phyloP scores from a whole-genome alignment of 1,284 basidiomycete genomes.

The Coniferiporia weirii region DNA sequence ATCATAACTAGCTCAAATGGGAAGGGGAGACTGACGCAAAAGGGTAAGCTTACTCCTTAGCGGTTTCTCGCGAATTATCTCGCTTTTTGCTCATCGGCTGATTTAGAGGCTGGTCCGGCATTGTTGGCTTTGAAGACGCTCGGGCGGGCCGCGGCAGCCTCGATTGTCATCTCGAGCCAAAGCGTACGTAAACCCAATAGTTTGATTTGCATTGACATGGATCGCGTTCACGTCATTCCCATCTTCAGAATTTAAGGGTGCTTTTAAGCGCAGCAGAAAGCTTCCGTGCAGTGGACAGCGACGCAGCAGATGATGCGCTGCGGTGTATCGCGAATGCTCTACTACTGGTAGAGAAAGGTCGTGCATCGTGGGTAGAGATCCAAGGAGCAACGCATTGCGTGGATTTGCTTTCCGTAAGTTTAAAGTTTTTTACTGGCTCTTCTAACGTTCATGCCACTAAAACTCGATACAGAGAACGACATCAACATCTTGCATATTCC shows the following conservation, averaged over 20 bases:
- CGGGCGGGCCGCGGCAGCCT: conserved; percentile 66
- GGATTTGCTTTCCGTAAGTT: conserved; percentile 55
- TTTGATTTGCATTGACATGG: conserved; percentile 22
- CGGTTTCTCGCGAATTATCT: not conserved
- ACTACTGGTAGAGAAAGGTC: conserved; percentile 58
- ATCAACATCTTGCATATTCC: conserved; percentile 60
- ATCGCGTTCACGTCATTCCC: conserved; percentile 28
- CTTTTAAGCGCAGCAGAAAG: conserved; percentile 19
- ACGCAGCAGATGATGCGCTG: conserved; percentile 64
- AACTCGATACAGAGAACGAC: conserved; percentile 48
- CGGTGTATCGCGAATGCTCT: conserved; percentile 73
- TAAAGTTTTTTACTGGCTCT: not conserved
- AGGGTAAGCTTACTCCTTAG: not conserved
- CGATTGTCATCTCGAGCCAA: conserved; percentile 56
- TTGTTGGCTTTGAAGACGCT: conserved; percentile 72
- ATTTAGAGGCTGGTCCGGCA: conserved; percentile 54
- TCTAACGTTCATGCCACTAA: not conserved
- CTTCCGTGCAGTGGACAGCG: conserved; percentile 23
- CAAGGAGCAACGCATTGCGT: conserved; percentile 56
- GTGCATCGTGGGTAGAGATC: conserved; percentile 50
- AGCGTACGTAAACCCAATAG: conserved; percentile 45
- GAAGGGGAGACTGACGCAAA: conserved; percentile 7
- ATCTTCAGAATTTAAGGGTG: conserved; percentile 40
- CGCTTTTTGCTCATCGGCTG: conserved; percentile 11
- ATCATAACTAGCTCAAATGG: conserved; percentile 28